Evolutionary conservation across 768 basidiomycete species (phyloP), one percentile per base, ranked within the genome.

Genomic region (Tylopilus felleus): DNA sequence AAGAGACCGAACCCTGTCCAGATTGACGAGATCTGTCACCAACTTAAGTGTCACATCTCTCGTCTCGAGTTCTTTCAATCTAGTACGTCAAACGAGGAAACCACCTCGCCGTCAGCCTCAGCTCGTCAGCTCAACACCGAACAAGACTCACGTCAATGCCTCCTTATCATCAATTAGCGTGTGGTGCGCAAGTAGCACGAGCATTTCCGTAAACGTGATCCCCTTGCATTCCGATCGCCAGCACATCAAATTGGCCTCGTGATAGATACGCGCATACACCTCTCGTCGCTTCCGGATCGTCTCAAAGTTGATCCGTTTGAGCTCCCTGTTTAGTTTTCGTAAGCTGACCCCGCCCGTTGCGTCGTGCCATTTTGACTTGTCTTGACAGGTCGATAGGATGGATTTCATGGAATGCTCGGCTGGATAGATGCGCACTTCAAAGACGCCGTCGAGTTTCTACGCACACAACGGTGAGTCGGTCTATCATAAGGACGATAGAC

Each of bases 191-290:
- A 98, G 74, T 41, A 98, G 73, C 28, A 88, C 66, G 4, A 98
- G 79, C 90, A 96, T 96, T 44, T 84, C 81, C 1, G 85, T 90
- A 75, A 98, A 98, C 19, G 91, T 88, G 56, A 98, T 92, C 8
- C 94, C 93, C 46, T 82, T 79, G 1, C 84, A 17, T 17, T 16
- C 84, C 19, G 38, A 6, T 29, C 77, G 79, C 57, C 86, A 80
- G 56, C 85, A 83, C 4, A 83, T 80, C 31, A 95, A 80, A 58
- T 73, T 74, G 2, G 95, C 94, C 74, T 98, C 96, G 64, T 95
- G 89, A 62, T 88, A 93, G 1, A 98, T 72, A n/a, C 87, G 79
- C 60, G 80, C 82, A 65, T 89, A 95, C 21, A 85, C 72, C 5
- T 77, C 78, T 59, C 88, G 80, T 39, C 92, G 80, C 59, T 80